A percentile compares a stretch with the other conserved stretches of the same genome.
phyloP scores from a whole-genome alignment of 331 rosid species.

The Pyrus hybrid region DNA sequence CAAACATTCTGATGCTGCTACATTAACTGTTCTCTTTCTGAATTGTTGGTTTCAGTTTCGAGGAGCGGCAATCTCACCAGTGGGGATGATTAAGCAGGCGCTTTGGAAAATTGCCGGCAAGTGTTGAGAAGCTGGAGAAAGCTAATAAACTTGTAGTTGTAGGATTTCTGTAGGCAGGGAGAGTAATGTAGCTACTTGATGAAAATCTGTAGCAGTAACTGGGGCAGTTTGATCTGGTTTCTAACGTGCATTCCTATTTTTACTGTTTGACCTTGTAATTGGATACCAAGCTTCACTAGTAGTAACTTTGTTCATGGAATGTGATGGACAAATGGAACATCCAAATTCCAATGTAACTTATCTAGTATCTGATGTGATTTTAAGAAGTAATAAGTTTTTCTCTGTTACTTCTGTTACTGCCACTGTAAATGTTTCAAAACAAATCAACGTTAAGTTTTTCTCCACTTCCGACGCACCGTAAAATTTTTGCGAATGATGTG shows the following conservation, averaged over 20 bases:
- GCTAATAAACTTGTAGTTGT: neutral
- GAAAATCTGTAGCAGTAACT: slow-evolving; percentile 1
- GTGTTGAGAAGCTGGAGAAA: slow-evolving; percentile 25
- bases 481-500: too few relatives aligned
- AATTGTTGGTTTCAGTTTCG: slow-evolving; percentile 48
- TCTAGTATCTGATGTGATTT: neutral
- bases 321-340: neutral
- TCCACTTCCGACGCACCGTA: too few relatives aligned
- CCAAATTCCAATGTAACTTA: slow-evolving; percentile 1
- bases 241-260: neutral
- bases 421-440: neutral
- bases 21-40: slow-evolving; percentile 8
- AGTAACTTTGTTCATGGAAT: neutral
- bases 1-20: neutral
- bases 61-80: slow-evolving; percentile 60
- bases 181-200: neutral
- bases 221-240: slow-evolving; percentile 10
- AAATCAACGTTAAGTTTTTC: neutral
- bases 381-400: neutral
- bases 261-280: slow-evolving; percentile 13
- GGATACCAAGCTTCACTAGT: slow-evolving; percentile 3
- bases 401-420: neutral
- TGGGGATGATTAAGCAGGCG: slow-evolving; percentile 55
- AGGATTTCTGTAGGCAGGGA: neutral
- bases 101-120: slow-evolving; percentile 49